These are phyloP conservation scores for Psophocarpus tetragonolobus DNA, from an alignment of 306 rosid species.

Conservation along the genomic window DNA sequence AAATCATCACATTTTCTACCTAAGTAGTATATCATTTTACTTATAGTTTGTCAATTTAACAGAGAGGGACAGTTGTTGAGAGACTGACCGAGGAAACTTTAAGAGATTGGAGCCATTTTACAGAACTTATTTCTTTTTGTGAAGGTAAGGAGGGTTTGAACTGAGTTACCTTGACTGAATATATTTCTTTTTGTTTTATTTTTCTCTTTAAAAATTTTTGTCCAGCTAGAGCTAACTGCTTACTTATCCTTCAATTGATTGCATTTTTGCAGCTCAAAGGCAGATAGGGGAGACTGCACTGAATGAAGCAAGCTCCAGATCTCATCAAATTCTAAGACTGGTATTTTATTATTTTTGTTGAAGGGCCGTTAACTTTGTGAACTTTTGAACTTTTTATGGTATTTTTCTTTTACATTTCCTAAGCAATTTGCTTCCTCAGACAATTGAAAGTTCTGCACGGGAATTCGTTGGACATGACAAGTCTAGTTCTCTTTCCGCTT, in stretches of 20 bases:
- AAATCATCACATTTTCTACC: conserved; percentile 28
- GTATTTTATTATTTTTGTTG: conserved; percentile 43
- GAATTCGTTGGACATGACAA: conserved; percentile 92
- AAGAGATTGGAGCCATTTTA: conserved; percentile 84
- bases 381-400: neutral
- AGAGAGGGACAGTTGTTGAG: conserved; percentile 98
- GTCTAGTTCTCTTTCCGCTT: conserved; percentile 85
- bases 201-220: neutral
- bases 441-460: conserved; percentile 88
- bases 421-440: conserved; percentile 51
- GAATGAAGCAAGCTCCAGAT: conserved; percentile 98
- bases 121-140: conserved; percentile 76
- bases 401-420: conserved; percentile 30
- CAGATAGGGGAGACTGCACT: conserved; percentile 96
- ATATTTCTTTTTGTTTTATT: neutral
- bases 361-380: neutral
- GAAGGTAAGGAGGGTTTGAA: conserved; percentile 63
- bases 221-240: conserved; percentile 12
- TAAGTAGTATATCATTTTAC: conserved; percentile 25
- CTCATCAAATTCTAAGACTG: conserved; percentile 98
- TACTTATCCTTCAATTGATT: conserved; percentile 10
- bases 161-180: conserved; percentile 9
- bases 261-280: conserved; percentile 74
- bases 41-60: conserved; percentile 42
- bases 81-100: conserved; percentile 82